phyloP scores from a whole-genome alignment of 1,284 basidiomycete species.

The Microstroma glucosiphilum region DNA sequence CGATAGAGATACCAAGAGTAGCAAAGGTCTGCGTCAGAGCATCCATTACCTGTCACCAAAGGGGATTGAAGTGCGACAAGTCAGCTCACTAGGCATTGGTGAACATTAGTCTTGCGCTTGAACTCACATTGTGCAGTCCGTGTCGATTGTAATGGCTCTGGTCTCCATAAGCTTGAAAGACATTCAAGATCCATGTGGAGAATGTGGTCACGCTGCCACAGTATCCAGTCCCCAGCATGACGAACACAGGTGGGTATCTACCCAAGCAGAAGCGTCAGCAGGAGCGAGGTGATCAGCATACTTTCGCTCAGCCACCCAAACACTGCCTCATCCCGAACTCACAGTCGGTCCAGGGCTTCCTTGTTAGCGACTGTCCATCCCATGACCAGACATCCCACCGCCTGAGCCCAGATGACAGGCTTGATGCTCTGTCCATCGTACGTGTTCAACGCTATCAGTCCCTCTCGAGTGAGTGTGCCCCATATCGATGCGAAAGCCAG shows the following conservation, averaged over 20 bases:
- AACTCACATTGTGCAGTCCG: conserved; percentile 67
- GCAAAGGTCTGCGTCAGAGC: conserved; percentile 40
- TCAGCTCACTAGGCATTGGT: conserved; percentile 11
- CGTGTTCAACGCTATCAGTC: conserved; percentile 52
- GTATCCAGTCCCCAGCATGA: conserved; percentile 83
- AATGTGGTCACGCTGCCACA: conserved; percentile 96
- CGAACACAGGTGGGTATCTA: conserved; percentile 61
- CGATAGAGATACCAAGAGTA: conserved; percentile 37
- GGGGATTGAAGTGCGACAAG: no score
- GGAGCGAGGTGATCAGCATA: no score
- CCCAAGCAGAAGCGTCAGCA: neutral
- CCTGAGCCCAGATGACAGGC: conserved; percentile 78
- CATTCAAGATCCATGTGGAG: conserved; percentile 84
- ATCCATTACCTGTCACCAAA: conserved; percentile 29
- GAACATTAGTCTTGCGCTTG: conserved; percentile 37
- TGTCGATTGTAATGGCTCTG: conserved; percentile 58
- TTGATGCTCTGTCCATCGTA: conserved; percentile 74
- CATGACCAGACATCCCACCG: conserved; percentile 85
- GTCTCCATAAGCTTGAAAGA: conserved; percentile 82
- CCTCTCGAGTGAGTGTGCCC: conserved; percentile 52
- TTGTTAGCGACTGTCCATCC: conserved; percentile 47
- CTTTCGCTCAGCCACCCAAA: no score
- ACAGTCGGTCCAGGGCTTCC: conserved; percentile 22
- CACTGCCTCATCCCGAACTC: neutral
- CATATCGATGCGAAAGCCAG: conserved; percentile 50